These are phyloP conservation scores for Phialophora verrucosa DNA, from an alignment of 2,329 filamentous ascomycete genomes.

Conservation along the genomic window DNA sequence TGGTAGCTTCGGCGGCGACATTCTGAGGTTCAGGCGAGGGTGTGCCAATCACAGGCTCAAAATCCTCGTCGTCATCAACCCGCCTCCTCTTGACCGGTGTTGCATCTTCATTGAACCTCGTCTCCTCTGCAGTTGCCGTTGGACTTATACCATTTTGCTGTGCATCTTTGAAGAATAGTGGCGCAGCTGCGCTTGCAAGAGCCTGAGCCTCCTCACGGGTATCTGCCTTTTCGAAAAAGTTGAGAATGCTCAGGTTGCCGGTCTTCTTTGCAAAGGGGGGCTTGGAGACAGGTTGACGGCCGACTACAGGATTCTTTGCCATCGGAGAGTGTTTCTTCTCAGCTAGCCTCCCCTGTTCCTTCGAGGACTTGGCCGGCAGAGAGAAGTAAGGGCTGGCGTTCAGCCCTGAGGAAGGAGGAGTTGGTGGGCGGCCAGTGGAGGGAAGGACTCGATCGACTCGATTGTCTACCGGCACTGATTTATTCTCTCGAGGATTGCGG, in stretches of 20 bases:
- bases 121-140: neutral
- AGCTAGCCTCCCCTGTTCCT: conserved; percentile 31
- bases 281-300: conserved; percentile 30
- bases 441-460: conserved; percentile 23
- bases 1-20: neutral
- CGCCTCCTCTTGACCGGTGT: conserved; percentile 53
- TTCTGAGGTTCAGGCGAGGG: conserved; percentile 30
- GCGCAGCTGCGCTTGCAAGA: conserved; percentile 40
- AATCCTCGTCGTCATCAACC: conserved; percentile 34
- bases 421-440: conserved; percentile 34
- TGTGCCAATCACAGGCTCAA: conserved; percentile 29
- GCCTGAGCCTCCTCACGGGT: conserved; percentile 37
- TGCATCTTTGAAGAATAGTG: conserved; percentile 46
- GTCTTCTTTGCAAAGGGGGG: conserved; percentile 31
- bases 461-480: conserved; percentile 11
- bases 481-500: conserved; percentile 37
- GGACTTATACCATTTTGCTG: conserved; percentile 12
- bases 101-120: conserved; percentile 50
- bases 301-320: conserved; percentile 29
- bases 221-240: conserved; percentile 60
- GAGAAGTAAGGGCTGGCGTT: conserved; percentile 22
- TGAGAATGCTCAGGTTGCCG: conserved; percentile 58
- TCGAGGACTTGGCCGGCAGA: conserved; percentile 5
- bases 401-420: conserved; percentile 25
- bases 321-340: conserved; percentile 18